A percentile compares a stretch with the other conserved stretches of the same genome.
Conservation (phyloP, 768 basidiomycete species). For the Cystobasidium tubakii region DNA sequence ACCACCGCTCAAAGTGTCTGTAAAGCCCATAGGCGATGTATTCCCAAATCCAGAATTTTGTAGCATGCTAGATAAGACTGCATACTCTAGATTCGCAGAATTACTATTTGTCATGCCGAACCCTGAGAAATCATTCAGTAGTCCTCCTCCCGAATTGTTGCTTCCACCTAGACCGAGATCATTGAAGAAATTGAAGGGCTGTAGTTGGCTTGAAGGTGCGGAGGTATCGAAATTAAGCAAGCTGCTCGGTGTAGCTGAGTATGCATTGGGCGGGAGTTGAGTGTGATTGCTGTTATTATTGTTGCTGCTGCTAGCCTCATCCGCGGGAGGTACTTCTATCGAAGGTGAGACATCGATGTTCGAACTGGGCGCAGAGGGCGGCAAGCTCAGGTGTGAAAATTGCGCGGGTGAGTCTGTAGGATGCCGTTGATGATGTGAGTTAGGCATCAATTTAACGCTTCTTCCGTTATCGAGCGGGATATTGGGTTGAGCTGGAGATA, state of each 20-base stretch:
- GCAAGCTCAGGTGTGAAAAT: neutral
- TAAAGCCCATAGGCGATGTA: slow-evolving; percentile 1
- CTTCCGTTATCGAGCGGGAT: neutral
- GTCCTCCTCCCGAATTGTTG: slow-evolving; percentile 57
- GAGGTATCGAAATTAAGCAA: slow-evolving; percentile 50
- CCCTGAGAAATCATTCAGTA: neutral
- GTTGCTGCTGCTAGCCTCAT: neutral
- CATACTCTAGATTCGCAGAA: slow-evolving; percentile 84
- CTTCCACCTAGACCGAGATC: slow-evolving; percentile 60
- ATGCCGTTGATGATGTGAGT: neutral
- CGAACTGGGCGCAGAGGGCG: neutral
- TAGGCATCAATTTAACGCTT: neutral
- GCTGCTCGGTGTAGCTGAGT: neutral
- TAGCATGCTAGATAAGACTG: slow-evolving; percentile 84
- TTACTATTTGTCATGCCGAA: slow-evolving; percentile 57
- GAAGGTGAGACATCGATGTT: neutral
- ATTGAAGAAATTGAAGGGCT: slow-evolving; percentile 35
- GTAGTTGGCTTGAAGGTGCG: neutral
- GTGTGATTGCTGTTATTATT: neutral
- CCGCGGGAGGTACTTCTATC: neutral
- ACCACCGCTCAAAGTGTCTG: neutral
- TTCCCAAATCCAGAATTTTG: slow-evolving; percentile 57
- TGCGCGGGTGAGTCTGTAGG: neutral
- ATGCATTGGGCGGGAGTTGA: neutral
- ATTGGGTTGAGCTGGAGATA: neutral